These are phyloP conservation scores for Hypomontagnella submonticulosa DNA, from an alignment of 495 filamentous ascomycete species.

Conservation along the genomic window DNA sequence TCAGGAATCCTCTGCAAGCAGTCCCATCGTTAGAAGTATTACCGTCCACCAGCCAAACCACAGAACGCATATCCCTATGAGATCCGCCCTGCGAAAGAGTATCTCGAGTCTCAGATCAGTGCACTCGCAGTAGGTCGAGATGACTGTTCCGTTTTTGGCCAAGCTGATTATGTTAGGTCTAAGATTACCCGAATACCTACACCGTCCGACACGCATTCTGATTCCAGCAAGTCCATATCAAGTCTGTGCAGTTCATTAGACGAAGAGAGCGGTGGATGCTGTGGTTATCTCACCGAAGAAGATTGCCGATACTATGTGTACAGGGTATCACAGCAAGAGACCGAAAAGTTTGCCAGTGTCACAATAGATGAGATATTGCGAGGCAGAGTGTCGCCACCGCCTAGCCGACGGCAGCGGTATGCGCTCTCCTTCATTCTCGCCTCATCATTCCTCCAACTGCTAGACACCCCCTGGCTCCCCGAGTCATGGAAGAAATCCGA, in stretches of 20 bases:
- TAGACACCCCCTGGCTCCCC: slow-evolving; percentile 38
- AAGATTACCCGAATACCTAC: background rate
- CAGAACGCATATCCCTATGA: background rate
- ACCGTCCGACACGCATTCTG: background rate
- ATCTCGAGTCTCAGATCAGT: too few species aligned
- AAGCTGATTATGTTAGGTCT: background rate
- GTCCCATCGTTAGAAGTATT: background rate
- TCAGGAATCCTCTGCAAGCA: background rate
- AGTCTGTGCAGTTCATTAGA: slow-evolving; percentile 11
- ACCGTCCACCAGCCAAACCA: background rate
- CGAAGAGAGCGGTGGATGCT: background rate
- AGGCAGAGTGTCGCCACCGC: slow-evolving; percentile 1
- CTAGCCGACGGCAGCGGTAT: slow-evolving; percentile 27
- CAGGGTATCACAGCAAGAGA: slow-evolving; percentile 6
- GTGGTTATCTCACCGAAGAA: slow-evolving; percentile 24
- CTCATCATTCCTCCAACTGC: slow-evolving; percentile 40
- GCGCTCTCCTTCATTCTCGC: slow-evolving; percentile 28
- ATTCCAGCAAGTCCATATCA: background rate
- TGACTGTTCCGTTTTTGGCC: too few species aligned
- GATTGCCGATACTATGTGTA: slow-evolving; percentile 30
- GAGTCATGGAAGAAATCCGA: slow-evolving; percentile 7
- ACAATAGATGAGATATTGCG: slow-evolving; percentile 34
- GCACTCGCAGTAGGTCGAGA: too few species aligned
- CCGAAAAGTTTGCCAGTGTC: background rate
- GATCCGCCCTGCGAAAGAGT: background rate